Evolutionary conservation across 1,284 basidiomycete genomes (phyloP).

Genomic region (Leccinum griseonigrum): DNA sequence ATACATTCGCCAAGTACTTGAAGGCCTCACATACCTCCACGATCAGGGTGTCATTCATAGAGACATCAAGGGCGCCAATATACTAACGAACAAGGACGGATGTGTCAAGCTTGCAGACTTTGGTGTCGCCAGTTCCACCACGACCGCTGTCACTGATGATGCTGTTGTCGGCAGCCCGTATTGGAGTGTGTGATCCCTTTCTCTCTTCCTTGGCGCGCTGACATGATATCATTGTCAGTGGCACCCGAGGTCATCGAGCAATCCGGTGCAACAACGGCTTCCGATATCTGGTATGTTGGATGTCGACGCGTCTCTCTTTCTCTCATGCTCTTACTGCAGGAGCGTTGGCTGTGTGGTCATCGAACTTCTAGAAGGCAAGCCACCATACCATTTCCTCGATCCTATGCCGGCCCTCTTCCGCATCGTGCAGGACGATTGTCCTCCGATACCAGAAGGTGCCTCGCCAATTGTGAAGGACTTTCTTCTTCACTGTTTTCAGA

Average conservation of each 20-base stretch:
- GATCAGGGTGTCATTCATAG: constrained; percentile 98
- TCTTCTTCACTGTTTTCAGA: constrained; percentile 96
- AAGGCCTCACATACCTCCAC: constrained; percentile 92
- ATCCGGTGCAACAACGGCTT: constrained; percentile 93
- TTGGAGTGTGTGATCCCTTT: constrained; percentile 70
- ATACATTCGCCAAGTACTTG: constrained; percentile 92
- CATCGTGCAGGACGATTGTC: constrained; percentile 97
- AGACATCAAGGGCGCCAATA: constrained; percentile 99
- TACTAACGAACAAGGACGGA: constrained; percentile 98
- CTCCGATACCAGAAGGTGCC: constrained; percentile 92
- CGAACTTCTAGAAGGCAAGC: constrained; percentile 93
- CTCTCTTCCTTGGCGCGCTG: constrained; percentile 16
- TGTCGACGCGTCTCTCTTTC: background rate
- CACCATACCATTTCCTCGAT: constrained; percentile 93
- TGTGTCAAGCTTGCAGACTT: constrained; percentile 95
- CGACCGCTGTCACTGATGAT: constrained; percentile 74
- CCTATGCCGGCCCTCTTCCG: constrained; percentile 98
- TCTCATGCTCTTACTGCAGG: constrained; percentile 41
- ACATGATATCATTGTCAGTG: constrained; percentile 50
- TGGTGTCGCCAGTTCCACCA: constrained; percentile 79
- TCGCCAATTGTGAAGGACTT: constrained; percentile 96
- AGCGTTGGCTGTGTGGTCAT: constrained; percentile 96
- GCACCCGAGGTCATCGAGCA: constrained; percentile 98
- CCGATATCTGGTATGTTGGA: constrained; percentile 83
- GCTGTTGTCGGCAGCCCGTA: constrained; percentile 96